These are phyloP conservation scores for Protomyces pachydermus DNA, from an alignment of 1,139 yeast genomes.

Conservation along the genomic window DNA sequence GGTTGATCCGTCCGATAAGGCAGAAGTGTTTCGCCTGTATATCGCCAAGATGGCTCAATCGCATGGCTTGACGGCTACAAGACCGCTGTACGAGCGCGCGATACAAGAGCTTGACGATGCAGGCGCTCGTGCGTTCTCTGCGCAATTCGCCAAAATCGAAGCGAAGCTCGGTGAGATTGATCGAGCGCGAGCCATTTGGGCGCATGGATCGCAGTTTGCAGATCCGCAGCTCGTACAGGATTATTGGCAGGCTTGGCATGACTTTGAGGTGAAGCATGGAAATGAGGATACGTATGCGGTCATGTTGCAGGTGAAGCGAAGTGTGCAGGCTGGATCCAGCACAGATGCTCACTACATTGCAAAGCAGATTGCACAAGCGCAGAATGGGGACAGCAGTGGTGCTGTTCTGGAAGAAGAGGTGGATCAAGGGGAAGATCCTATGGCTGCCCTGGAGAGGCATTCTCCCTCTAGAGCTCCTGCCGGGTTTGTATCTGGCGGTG, in stretches of 20 bases:
- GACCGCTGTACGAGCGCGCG: slow-evolving; percentile 46
- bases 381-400: background rate
- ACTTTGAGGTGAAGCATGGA: slow-evolving; percentile 68
- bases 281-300: slow-evolving; percentile 66
- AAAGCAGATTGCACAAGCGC: slow-evolving; percentile 11
- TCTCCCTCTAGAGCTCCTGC: slow-evolving; percentile 10
- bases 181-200: slow-evolving; percentile 60
- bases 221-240: slow-evolving; percentile 42
- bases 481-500: slow-evolving; percentile 20
- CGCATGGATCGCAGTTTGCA: slow-evolving; percentile 46
- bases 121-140: slow-evolving; percentile 39
- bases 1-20: slow-evolving; percentile 38
- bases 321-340: slow-evolving; percentile 44
- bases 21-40: slow-evolving; percentile 41
- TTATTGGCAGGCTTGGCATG: slow-evolving; percentile 65
- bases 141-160: slow-evolving; percentile 49
- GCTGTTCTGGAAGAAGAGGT: background rate
- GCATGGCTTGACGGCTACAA: slow-evolving; percentile 41
- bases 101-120: slow-evolving; percentile 43
- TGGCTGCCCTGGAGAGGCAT: slow-evolving; percentile 6
- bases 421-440: slow-evolving; percentile 5
- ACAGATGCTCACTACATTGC: slow-evolving; percentile 41
- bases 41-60: slow-evolving; percentile 39
- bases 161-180: slow-evolving; percentile 46
- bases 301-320: slow-evolving; percentile 63